Conservation (phyloP, 169 alveolate species). For the Cryptosporidium sp. region DNA sequence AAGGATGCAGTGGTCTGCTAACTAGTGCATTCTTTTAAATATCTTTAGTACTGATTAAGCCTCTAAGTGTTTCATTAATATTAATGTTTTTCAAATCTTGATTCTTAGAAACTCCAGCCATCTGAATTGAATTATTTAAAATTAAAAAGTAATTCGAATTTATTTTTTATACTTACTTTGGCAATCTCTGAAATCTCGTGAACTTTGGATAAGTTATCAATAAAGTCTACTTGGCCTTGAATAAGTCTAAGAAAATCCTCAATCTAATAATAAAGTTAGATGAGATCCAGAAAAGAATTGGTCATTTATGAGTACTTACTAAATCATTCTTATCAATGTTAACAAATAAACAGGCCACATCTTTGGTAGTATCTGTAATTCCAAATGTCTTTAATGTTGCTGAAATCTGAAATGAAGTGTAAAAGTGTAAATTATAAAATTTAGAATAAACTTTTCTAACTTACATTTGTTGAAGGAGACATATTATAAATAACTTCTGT, state of each 20-base stretch:
- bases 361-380: conserved; percentile 32
- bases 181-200: conserved; percentile 32
- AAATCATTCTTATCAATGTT: conserved; percentile 7
- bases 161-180: conserved; percentile 27
- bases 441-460: conserved; percentile 4
- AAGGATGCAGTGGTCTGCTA: conserved; percentile 51
- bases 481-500: conserved; percentile 64
- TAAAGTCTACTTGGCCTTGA: conserved; percentile 18
- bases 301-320: conserved; percentile 9
- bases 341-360: conserved; percentile 16
- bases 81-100: background rate
- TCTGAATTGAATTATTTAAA: conserved; percentile 1
- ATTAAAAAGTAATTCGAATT: background rate
- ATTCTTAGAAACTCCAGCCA: conserved; percentile 23
- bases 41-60: conserved; percentile 39
- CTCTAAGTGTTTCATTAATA: conserved; percentile 19
- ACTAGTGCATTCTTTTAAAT: conserved; percentile 73
- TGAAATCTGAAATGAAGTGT: conserved; percentile 18
- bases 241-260: background rate
- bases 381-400: conserved; percentile 51
- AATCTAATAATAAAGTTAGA: conserved; percentile 15
- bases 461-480: conserved; percentile 75
- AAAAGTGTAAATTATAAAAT: background rate
- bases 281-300: background rate
- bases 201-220: conserved; percentile 17